Evolutionary conservation across 192 early-diverging fungal species (phyloP), one percentile per base, ranked within the genome.

Genomic region (Dissophora ornata): DNA sequence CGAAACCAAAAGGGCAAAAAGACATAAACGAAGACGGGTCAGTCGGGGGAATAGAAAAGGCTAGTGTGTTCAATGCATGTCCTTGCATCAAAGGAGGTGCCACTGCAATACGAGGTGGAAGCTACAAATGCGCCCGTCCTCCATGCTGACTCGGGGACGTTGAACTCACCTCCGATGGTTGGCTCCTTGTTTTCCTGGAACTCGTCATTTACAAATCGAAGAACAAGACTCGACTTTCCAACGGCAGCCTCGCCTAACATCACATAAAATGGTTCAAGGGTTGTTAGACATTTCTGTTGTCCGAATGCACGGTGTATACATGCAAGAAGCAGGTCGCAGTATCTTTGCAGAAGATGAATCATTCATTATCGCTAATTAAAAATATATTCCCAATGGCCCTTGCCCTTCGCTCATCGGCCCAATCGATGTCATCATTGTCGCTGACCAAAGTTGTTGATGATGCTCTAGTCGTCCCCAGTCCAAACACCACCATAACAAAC

Each of bases 181-280:
- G 98, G 95, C 81, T 99, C 97, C 69, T 94, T 96, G 86, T 98
- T 96, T 49, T 97, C 95, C 54, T 91, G 87, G 79, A 95, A 99
- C 80, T 97, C 93, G 80, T 95, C 87, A 83, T 95, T 95, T 32
- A 96, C 95, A 81, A 97, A 98, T 15, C 96, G 91, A 55, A 96
- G 82, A 12, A 98, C 96, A 38, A 99, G 85, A 84, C 94, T 96
- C 15, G 95, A 97, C 80, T 99, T 99, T 68, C 98, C 98, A 44
- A 99, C 97, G 57, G 97, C 96, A n/a, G 97, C 94, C 79, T 93
- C 91, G 34, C 91, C 91, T 90, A 70, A 64, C 19, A 32, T 24
- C 13, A 25, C 62, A 40, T 45, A 4, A 54, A 2, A 54, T 8
- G 45, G 67, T 0, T 24, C 36, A 38, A 6, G 36, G 36, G 13